Base-by-base conservation (phyloP, 2,329 filamentous ascomycete species). In the Alternaria postmessia region DNA sequence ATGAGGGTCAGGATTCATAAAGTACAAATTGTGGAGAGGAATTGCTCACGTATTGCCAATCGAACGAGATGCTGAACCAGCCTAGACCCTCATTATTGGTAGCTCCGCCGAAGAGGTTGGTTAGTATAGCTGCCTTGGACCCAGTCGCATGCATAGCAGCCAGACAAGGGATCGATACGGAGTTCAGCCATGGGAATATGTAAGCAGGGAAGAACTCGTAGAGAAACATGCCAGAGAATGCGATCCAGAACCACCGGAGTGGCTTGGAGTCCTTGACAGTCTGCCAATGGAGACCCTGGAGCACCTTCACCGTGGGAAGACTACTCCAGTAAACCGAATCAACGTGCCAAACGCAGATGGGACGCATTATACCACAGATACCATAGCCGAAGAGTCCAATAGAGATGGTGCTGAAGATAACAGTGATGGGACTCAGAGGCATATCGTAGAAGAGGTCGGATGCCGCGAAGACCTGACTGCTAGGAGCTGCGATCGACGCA, bases 201-300 rank as follows among this genome's bases (percentile, higher is more conserved):
- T 65, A 65, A 16, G 63, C 63, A n/a, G 63, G 63, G 28, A 65
- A 59, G 47, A 65, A 65, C 41, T 65, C 63, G 32, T 65, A 65
- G 20, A 39, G 51, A 14, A 65, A 65, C 63, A 65, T 65, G 52
- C 63, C 48, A 3, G 61, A 61, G 54, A 65, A 65, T 7, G 63
- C 63, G 32, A 65, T 63, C 63, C 63, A 65, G 34, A 65, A 65
- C 63, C 63, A 65, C 42, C 61, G 53, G 12, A 65, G 44, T 11
- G 63, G 63, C 48, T 65, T 65, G 4, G 61, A 63, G 22, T 65
- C 43, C 20, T 63, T 63, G 36, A 65, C 63, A 4, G 54, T 63
- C 26, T 65, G 57, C 63, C 63, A 65, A 28, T 65, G 63, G 4
- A 65, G 61, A 49, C 63, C 63, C 48, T 65, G 63, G 14, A 65